These are phyloP conservation scores for Sisymbrium altissimum DNA, from an alignment of 345 rosid genomes.

Conservation along the genomic window DNA sequence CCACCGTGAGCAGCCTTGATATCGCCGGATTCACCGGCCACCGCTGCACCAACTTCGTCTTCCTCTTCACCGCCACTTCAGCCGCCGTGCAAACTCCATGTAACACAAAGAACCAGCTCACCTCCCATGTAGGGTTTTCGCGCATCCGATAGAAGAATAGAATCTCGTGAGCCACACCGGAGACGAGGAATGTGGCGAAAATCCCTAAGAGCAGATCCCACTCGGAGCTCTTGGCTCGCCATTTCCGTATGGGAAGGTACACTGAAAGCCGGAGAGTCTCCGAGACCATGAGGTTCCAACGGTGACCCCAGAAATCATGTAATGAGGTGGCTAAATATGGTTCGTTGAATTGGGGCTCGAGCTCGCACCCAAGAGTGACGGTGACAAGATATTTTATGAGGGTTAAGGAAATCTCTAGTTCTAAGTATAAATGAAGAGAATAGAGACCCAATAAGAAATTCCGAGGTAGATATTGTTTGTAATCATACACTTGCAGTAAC, in stretches of 20 bases:
- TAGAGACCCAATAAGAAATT: not conserved
- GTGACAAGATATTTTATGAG: not conserved
- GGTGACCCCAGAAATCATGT: conserved; percentile 54
- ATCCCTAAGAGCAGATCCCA: conserved; percentile 14
- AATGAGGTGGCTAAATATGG: conserved; percentile 51
- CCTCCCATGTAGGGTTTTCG: conserved; percentile 43
- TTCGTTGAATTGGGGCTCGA: conserved; percentile 38
- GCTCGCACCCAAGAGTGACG: conserved; percentile 15
- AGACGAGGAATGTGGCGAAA: conserved; percentile 31
- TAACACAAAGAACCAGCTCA: conserved; percentile 33
- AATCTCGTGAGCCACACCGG: conserved; percentile 38
- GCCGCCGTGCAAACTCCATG: conserved; percentile 37
- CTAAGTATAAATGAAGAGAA: conserved; percentile 20
- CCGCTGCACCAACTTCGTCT: too few species aligned
- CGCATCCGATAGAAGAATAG: conserved; percentile 23
- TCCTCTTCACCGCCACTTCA: conserved; percentile 19
- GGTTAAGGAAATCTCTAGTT: conserved; percentile 28
- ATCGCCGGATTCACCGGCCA: too few species aligned
- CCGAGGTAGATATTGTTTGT: not conserved
- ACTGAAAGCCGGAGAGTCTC: conserved; percentile 42
- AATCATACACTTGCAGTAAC: not conserved
- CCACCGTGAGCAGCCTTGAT: too few species aligned
- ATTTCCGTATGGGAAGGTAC: conserved; percentile 31
- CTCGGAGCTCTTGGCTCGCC: not conserved
- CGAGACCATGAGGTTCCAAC: conserved; percentile 54